A percentile compares a stretch with the other conserved stretches of the same genome.
Evolutionary conservation across 805 yeast species (phyloP).

Genomic region (Dipodascopsis tothii): DNA sequence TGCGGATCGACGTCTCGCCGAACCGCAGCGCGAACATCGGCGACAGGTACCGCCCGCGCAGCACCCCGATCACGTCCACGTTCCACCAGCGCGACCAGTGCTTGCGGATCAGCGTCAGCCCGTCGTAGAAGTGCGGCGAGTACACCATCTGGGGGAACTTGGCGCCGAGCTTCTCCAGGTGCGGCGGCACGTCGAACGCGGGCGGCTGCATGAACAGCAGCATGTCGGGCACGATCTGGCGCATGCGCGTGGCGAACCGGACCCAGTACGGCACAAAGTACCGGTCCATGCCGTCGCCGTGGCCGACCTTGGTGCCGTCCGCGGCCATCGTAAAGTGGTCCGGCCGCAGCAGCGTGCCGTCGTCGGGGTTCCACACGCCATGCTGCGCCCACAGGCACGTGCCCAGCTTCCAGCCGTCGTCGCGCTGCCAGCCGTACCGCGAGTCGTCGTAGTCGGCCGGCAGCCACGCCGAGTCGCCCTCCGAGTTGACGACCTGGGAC

Average conservation of each 20-base stretch:
- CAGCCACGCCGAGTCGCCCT: conserved; percentile 66
- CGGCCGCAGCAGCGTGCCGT: conserved; percentile 37
- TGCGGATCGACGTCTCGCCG: conserved; percentile 68
- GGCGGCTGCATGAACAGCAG: conserved; percentile 74
- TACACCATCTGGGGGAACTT: conserved; percentile 60
- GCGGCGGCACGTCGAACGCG: conserved; percentile 70
- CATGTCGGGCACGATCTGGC: conserved; percentile 39
- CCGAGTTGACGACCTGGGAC: conserved; percentile 51
- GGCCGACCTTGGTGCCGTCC: conserved; percentile 36
- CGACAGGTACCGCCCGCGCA: conserved; percentile 65
- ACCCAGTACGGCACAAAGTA: conserved; percentile 59
- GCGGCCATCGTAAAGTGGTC: conserved; percentile 46
- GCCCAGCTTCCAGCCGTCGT: conserved; percentile 59
- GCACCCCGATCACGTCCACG: conserved; percentile 82
- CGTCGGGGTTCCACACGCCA: conserved; percentile 60
- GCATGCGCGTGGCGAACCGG: conserved; percentile 42
- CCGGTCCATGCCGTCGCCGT: conserved; percentile 52
- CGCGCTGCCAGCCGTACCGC: conserved; percentile 65
- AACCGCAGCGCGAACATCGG: conserved; percentile 65
- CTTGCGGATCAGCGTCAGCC: conserved; percentile 85
- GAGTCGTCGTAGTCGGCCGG: conserved; percentile 45
- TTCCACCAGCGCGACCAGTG: conserved; percentile 78
- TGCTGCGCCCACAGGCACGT: conserved; percentile 74
- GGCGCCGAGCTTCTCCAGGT: conserved; percentile 44
- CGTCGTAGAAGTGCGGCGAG: conserved; percentile 91